Evolutionary conservation across 2,329 filamentous ascomycete genomes (phyloP), one percentile per base, ranked within the genome.

Genomic region (Nannizziopsis arthrosporioides): DNA sequence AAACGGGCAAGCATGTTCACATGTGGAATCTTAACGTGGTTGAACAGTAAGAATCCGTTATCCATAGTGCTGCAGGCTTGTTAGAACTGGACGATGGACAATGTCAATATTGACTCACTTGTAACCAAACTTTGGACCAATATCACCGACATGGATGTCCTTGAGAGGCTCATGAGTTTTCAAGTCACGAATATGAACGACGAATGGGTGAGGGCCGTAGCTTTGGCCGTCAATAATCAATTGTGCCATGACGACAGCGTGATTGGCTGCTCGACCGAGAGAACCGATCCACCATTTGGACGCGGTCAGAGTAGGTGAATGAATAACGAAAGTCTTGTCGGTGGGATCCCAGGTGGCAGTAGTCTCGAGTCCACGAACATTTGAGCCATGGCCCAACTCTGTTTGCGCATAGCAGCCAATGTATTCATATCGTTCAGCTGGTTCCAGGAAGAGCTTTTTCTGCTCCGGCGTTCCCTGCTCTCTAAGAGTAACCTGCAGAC

Each of bases 261-360:
- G 75, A 61, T 85, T 89, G 39, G 85, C 84, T 2, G 81, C 81
- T 56, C 82, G 75, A 44, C 84, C 85, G 2, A 89, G 73, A 9
- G 82, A 84, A 1, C 85, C 85, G 56, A 87, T 87, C 85, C 85
- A 89, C 84, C 84, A 90, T 61, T 90, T 90, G 31, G 81, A 82
- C 0, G 84, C 77, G 1, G 84, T 88, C 48, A 88, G 71, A 52
- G 78, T 73, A 8, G 84, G 84, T 0, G 82, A 85, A 64, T 88
- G 79, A 32, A 89, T 72, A 11, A 73, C 81, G 58, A 89, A 88
- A 2, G 80, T 85, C 72, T 85, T 82, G 64, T 85, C 81, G 4
- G 80, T 70, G 0, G 77, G 69, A 58, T 85, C 82, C 82, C 82
- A 88, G 0, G 78, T 85, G 1, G 82, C 82, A 0, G 77, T 82